Base-by-base conservation (phyloP, 495 filamentous ascomycete genomes). In the Podospora bellae-mahoneyi region DNA sequence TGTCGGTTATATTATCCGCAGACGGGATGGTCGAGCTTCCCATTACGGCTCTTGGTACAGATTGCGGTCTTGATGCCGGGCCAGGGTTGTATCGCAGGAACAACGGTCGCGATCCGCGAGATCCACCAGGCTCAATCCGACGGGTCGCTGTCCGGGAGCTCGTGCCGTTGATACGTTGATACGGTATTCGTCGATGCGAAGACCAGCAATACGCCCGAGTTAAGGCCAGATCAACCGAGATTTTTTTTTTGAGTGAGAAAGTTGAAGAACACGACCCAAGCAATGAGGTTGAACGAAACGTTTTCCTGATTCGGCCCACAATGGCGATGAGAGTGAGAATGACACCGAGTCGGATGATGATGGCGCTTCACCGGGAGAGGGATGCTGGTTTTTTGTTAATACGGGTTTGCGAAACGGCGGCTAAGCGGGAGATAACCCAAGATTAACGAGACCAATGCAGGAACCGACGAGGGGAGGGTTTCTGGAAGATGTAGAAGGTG, bases 1-100 rank as follows among this genome's bases (percentile, higher is more conserved):
- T 62, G 64, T 68, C 74, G 53, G 79, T 75, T 55, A 83, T 81
- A 34, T 66, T 72, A 55, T 74, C 74, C 62, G 76, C 69, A 34
- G 65, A 79, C n/a, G 73, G 70, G 28, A 67, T 39, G 64, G 67
- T 61, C 26, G 66, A 58, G 66, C 67, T 73, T 16, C 65, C 69
- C 75, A 78, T 78, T 69, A 70, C 66, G 73, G 73, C 65, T 72
- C 65, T 68, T 67, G 57, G 61, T 67, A 20, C 62, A 53, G 27
- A 39, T 59, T 1, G 23, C 48, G 64, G 56, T 9, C 13, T 48
- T 65, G 68, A 68, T 70, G 64, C 65, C 73, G 67, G 62, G 67
- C 69, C 64, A 66, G 63, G 62, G 69, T 70, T 6, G 62, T 69
- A 74, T 18, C 54, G 65, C 62, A 71, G 69, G 62, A 64, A 44